Evolutionary conservation across 768 basidiomycete species (phyloP).

Genomic region (Multifurca ochricompacta): DNA sequence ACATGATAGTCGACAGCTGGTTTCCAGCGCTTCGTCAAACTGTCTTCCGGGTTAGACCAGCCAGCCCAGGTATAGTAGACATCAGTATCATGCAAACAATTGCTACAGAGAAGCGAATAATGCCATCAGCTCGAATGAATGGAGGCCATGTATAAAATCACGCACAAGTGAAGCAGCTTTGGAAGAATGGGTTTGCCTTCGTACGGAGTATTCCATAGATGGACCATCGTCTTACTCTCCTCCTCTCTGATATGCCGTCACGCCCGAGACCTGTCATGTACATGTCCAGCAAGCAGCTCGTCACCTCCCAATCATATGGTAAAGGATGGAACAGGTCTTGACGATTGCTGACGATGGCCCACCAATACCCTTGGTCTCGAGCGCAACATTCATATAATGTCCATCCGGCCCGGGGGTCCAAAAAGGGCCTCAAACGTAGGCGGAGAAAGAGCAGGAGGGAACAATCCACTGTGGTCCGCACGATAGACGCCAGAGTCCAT

Average conservation of each 20-base stretch:
- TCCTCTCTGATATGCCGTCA: conserved; percentile 31
- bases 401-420: conserved; percentile 33
- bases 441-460: conserved; percentile 32
- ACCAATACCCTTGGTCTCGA: conserved; percentile 48
- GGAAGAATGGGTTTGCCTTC: conserved; percentile 37
- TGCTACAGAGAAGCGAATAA: conserved; percentile 23
- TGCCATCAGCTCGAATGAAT: not conserved
- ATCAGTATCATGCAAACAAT: conserved; percentile 37
- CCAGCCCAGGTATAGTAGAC: conserved; percentile 40
- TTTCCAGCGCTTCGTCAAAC: conserved; percentile 36
- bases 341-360: conserved; percentile 41
- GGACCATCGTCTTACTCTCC: conserved; percentile 31
- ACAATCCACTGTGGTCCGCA: conserved; percentile 22
- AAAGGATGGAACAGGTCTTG: conserved; percentile 37
- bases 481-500: conserved; percentile 41
- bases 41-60: conserved; percentile 37
- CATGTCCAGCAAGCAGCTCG: conserved; percentile 41
- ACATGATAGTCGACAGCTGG: conserved; percentile 38
- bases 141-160: too few species aligned
- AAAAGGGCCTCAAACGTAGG: conserved; percentile 38
- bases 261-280: conserved; percentile 38
- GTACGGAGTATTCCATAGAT: conserved; percentile 34
- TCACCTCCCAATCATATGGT: conserved; percentile 41
- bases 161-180: conserved; percentile 45
- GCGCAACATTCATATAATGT: conserved; percentile 36